Evolutionary conservation across 2,329 filamentous ascomycete genomes (phyloP).

Genomic region (Pezicula neosporulosa): DNA sequence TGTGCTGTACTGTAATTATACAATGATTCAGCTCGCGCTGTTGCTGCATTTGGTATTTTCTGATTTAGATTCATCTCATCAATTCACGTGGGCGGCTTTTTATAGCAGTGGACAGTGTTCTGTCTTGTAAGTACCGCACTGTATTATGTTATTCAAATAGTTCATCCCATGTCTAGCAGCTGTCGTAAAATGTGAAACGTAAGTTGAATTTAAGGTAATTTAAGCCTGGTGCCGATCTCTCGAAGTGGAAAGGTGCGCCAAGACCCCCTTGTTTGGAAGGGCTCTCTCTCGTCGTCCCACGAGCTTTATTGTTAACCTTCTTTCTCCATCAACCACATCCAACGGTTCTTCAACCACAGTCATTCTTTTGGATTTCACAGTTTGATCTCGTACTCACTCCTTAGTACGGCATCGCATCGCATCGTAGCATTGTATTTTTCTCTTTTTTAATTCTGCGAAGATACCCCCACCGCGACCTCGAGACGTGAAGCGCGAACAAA

Average conservation of each 20-base stretch:
- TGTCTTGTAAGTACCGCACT: no score
- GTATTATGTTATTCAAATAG: not conserved
- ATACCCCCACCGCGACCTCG: no score
- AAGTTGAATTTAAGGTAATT: not conserved
- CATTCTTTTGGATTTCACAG: not conserved
- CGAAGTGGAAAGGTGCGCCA: no score
- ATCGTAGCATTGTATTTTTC: slow-evolving; percentile 4
- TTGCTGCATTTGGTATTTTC: no score
- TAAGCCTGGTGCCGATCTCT: no score
- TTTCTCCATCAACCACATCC: not conserved
- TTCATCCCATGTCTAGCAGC: not conserved
- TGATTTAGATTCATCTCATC: no score
- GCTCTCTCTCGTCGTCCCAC: not conserved
- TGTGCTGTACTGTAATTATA: no score
- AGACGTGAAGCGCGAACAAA: not conserved
- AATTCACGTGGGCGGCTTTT: not conserved
- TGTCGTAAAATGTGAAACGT: not conserved
- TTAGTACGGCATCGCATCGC: slow-evolving; percentile 6
- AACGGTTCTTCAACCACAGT: not conserved
- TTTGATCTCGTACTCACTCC: slow-evolving; percentile 10
- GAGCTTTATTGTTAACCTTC: not conserved
- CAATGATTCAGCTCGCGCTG: no score
- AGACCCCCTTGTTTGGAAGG: not conserved
- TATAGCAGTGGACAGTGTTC: no score
- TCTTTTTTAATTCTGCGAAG: slow-evolving; percentile 2